phyloP scores from a whole-genome alignment of 305 asterid species.

The Andrographis paniculata region DNA sequence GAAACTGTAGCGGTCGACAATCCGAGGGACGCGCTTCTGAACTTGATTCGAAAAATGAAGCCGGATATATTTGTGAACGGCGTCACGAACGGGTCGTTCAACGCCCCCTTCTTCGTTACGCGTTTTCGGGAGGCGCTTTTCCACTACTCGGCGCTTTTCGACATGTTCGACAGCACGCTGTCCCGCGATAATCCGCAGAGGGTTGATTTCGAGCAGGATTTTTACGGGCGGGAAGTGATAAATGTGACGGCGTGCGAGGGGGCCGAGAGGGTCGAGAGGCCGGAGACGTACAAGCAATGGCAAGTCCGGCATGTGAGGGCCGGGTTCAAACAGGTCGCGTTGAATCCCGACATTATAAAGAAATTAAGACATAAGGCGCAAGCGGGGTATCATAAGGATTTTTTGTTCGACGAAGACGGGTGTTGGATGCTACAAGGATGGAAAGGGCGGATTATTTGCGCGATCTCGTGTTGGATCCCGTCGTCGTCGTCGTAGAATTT shows the following conservation, averaged over 20 bases:
- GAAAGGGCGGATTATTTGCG: constrained; percentile 70
- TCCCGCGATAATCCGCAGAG: constrained; percentile 59
- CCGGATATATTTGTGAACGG: constrained; percentile 54
- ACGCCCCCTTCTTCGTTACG: constrained; percentile 60
- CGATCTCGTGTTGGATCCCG: constrained; percentile 68
- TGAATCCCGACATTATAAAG: constrained; percentile 38
- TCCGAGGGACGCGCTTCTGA: constrained; percentile 58
- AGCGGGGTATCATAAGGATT: constrained; percentile 56
- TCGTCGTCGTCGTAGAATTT: no score
- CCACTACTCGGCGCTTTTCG: constrained; percentile 74
- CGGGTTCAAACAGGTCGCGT: constrained; percentile 63
- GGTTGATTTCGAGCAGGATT: constrained; percentile 57
- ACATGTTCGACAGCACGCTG: constrained; percentile 65
- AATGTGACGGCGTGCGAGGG: constrained; percentile 91
- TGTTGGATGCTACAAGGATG: constrained; percentile 86
- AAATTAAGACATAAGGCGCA: constrained; percentile 41
- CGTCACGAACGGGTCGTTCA: constrained; percentile 45
- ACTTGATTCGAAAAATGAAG: constrained; percentile 41
- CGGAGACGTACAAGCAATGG: constrained; percentile 91
- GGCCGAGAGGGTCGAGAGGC: constrained; percentile 70
- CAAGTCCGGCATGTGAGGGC: constrained; percentile 57
- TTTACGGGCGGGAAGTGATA: constrained; percentile 62
- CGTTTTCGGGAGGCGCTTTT: constrained; percentile 81
- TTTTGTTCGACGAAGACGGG: constrained; percentile 59
- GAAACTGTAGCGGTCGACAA: constrained; percentile 47